These are phyloP conservation scores for Heliamphora exappendiculata DNA, from an alignment of 148 eudicot species.

Conservation along the genomic window DNA sequence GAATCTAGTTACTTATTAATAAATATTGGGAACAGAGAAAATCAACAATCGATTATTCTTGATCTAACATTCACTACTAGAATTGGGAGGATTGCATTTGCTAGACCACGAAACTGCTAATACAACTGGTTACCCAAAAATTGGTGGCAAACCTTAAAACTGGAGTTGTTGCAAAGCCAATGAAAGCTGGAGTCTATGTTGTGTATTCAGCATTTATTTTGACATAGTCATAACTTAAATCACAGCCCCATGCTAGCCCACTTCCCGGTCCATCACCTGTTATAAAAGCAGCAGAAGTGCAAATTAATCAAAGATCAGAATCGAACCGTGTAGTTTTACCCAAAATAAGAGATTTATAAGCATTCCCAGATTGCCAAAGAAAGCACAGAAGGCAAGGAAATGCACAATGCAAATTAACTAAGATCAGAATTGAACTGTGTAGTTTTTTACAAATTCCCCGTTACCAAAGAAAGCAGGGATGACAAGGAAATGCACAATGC, in stretches of 20 bases:
- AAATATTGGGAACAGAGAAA: background rate
- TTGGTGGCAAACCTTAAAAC: background rate
- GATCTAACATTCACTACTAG: background rate
- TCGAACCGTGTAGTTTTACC: background rate
- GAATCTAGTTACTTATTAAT: background rate
- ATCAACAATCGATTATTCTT: background rate
- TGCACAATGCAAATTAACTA: background rate
- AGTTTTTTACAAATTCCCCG: no score
- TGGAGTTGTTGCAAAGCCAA: background rate
- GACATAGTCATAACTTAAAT: slow-evolving; percentile 89
- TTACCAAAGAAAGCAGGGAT: no score
- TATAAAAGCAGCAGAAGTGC: background rate
- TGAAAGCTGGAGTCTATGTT: slow-evolving; percentile 23
- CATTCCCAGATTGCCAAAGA: background rate
- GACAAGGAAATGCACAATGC: no score
- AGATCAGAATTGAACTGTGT: background rate
- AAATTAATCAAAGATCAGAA: background rate
- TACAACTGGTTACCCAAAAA: background rate
- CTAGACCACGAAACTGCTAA: background rate
- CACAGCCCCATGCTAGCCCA: slow-evolving; percentile 94
- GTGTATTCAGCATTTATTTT: slow-evolving; percentile 93
- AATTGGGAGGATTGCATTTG: background rate
- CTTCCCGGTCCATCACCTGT: slow-evolving; percentile 85
- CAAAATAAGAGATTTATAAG: background rate
- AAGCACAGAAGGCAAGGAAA: background rate